Percentiles rank a stretch among this genome's conserved stretches.
Evolutionary conservation across 2,329 filamentous ascomycete species (phyloP).

Genomic region (Chalaropsis thielavioides): DNA sequence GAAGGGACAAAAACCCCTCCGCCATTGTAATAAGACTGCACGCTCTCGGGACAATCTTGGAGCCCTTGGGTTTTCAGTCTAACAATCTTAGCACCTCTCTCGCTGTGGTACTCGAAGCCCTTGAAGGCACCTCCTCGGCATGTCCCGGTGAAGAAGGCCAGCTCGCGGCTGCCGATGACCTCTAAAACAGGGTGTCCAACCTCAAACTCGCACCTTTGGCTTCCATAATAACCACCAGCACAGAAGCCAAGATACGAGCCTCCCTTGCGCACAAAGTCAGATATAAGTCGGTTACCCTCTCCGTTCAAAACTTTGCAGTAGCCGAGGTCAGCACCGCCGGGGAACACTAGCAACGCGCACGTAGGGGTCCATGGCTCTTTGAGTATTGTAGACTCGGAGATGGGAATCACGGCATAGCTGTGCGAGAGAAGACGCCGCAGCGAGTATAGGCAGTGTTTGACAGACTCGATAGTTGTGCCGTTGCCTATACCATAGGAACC

Average conservation of each 20-base stretch:
- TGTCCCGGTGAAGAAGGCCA: slow-evolving; percentile 74
- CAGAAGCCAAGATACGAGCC: slow-evolving; percentile 84
- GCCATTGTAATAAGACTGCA: slow-evolving; percentile 81
- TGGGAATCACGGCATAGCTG: slow-evolving; percentile 82
- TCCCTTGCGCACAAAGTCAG: slow-evolving; percentile 70
- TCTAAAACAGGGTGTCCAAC: slow-evolving; percentile 61
- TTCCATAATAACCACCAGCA: slow-evolving; percentile 86
- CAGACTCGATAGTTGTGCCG: slow-evolving; percentile 75
- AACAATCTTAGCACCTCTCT: slow-evolving; percentile 64
- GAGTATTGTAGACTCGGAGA: slow-evolving; percentile 62
- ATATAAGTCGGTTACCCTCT: slow-evolving; percentile 69
- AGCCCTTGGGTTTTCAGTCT: slow-evolving; percentile 49
- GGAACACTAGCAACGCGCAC: slow-evolving; percentile 80
- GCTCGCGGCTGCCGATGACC: slow-evolving; percentile 70
- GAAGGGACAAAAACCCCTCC: slow-evolving; percentile 86
- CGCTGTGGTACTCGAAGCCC: slow-evolving; percentile 82
- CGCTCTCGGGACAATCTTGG: slow-evolving; percentile 40
- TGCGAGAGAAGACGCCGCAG: slow-evolving; percentile 74
- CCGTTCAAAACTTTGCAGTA: slow-evolving; percentile 85
- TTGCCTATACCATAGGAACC: slow-evolving; percentile 41
- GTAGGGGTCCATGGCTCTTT: slow-evolving; percentile 84
- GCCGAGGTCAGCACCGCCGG: slow-evolving; percentile 83
- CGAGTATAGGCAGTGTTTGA: slow-evolving; percentile 76
- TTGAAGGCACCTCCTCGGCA: slow-evolving; percentile 77
- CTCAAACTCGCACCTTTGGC: slow-evolving; percentile 74